These are phyloP conservation scores for Stemphylium vesicarium DNA, from an alignment of 2,329 filamentous ascomycete genomes.

Conservation along the genomic window DNA sequence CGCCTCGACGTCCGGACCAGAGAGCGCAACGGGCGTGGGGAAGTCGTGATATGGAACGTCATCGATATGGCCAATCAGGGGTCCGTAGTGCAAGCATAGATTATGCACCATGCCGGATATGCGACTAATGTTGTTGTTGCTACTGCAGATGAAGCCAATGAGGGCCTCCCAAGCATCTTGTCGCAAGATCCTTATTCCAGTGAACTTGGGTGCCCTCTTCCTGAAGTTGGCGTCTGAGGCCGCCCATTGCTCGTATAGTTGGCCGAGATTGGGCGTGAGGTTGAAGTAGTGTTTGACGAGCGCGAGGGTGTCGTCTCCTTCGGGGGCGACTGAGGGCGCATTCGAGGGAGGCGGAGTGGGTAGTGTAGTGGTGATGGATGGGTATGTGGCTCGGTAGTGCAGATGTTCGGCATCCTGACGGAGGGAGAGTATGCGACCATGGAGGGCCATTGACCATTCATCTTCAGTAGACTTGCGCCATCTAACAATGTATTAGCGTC, in stretches of 20 bases:
- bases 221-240: constrained; percentile 84
- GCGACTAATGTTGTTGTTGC: constrained; percentile 95
- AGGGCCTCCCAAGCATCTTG: constrained; percentile 97
- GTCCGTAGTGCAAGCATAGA: constrained; percentile 84
- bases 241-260: constrained; percentile 88
- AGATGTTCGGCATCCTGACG: constrained; percentile 80
- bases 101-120: constrained; percentile 98
- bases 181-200: constrained; percentile 87
- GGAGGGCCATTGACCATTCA: constrained; percentile 88
- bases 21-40: constrained; percentile 76
- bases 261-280: constrained; percentile 74
- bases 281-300: constrained; percentile 88
- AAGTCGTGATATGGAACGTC: constrained; percentile 85
- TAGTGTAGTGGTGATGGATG: constrained; percentile 43
- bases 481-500: constrained; percentile 52
- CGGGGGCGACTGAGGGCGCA: constrained; percentile 36
- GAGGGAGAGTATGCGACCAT: constrained; percentile 82
- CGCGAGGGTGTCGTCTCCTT: constrained; percentile 73
- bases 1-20: constrained; percentile 74
- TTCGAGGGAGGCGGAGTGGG: constrained; percentile 50
- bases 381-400: constrained; percentile 76
- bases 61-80: constrained; percentile 73
- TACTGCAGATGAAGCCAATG: constrained; percentile 95
- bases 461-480: constrained; percentile 83
- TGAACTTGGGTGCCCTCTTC: constrained; percentile 83